These are phyloP conservation scores for Daucus carota DNA, from an alignment of 129 eudicot genomes.

Conservation along the genomic window DNA sequence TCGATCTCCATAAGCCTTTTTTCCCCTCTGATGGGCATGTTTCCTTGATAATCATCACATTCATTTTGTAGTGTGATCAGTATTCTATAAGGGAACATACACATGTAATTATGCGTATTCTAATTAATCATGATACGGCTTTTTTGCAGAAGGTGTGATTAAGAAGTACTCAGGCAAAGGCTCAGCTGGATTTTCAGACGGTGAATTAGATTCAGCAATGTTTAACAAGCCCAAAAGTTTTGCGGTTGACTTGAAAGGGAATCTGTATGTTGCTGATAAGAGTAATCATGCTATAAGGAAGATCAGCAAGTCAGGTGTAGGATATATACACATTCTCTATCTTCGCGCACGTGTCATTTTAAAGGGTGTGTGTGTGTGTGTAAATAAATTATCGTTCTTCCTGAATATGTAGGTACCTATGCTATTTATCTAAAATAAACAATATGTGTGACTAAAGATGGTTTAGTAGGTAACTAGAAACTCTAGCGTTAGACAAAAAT, in stretches of 20 bases:
- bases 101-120: neutral
- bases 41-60: neutral
- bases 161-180: conserved; percentile 56
- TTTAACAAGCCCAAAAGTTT: conserved; percentile 65
- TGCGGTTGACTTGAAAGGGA: conserved; percentile 65
- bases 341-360: neutral
- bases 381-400: neutral
- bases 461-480: neutral
- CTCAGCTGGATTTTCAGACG: conserved; percentile 51
- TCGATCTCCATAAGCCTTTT: neutral
- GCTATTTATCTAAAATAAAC: neutral
- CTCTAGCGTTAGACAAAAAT: neutral
- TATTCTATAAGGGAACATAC: neutral
- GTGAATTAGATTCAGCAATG: conserved; percentile 58
- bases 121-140: neutral
- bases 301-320: conserved; percentile 63
- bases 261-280: conserved; percentile 78
- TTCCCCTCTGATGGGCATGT: neutral
- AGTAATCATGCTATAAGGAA: conserved; percentile 60
- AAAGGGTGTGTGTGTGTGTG: neutral
- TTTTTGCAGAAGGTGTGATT: conserved; percentile 39
- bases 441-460: neutral
- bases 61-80: neutral
- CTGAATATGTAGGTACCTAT: neutral
- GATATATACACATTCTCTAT: neutral